Evolutionary conservation across 768 basidiomycete genomes (phyloP), one percentile per base, ranked within the genome.

Genomic region (Amanita subjunquillea): DNA sequence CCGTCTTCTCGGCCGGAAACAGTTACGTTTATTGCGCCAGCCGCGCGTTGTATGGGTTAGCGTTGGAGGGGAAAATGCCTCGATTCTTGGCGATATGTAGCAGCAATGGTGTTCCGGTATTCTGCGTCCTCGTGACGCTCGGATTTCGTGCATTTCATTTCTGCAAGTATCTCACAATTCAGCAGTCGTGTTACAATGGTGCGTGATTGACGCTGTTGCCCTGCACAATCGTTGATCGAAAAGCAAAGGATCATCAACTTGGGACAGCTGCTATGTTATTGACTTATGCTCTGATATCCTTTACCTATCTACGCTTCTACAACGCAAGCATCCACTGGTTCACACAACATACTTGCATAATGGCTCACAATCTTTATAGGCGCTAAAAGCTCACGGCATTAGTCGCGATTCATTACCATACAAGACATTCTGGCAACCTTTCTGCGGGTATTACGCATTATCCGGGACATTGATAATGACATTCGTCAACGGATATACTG

Each of bases 1-100:
- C 78, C 29, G 77, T 84, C 1, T 87, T 85, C 65, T 86, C 84
- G 38, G 83, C 85, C 17, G 82, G 81, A 42, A 87, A 86, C 56
- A 79, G 80, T 37, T 84, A 78, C 67, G 69, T 83, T 4, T 87
- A 78, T 64, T 78, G 79, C 56, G 73, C 79, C 1, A 77, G 75
- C 29, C 69, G 80, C 9, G 76, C 76, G 2, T 59, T 79, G 10
- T 73, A 71, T 41, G 78, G 79, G 0, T 63, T 85, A 22, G 82
- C 82, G 22, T 69, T 84, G 37, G 77, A 80, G 56, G 77, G 79
- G 8, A 82, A 82, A 61, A 74, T 75, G 13, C 83, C 83, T 0
- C 66, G 58, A 32, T 59, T 78, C 54, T 71, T 87, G 59, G 70
- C 71, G 34, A 70, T 68, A 38, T 79, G 82, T 59, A 80, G 76